Evolutionary conservation across 179 eudicot genomes (phyloP), one percentile per base, ranked within the genome.

Genomic region (Patellifolia procumbens): DNA sequence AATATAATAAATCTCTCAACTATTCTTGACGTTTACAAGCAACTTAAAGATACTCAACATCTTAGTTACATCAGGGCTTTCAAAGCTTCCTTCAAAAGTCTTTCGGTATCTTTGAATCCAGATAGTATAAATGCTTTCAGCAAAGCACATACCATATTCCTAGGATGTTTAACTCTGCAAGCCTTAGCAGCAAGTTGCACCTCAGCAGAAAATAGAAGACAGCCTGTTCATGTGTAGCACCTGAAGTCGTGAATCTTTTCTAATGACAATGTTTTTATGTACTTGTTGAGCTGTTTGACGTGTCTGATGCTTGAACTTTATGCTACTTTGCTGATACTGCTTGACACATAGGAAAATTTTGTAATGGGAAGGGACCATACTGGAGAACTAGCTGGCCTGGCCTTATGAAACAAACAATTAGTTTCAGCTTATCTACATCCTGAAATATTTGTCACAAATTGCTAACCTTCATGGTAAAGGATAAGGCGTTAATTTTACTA

Each of bases 251-350:
- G 8, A 11, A 34, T 10, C 11, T 58, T 28, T 74, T 22, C 7
- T 11, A 26, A 24, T 11, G 8, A 49, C 68, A 55, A 59, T 35
- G n/a, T n/a, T n/a, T n/a, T 15, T 53, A 11, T 16, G 22, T 73
- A 32, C 1, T 74, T 26, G 43, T 19, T 20, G 52, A 62, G 70
- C 45, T 63, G 12, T 73, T 73, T 22, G 73, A 60, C 29, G 22
- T 15, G 13, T 17, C 5, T 42, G 67, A 22, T 43, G 32, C 55
- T 31, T 29, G 43, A 35, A 26, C n/a, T 22, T 31, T 39, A 15
- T 78, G 65, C 9, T 15, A 28, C 34, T 72, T 43, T 64, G 34
- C 12, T 53, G 55, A 53, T 11, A 42, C 29, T 51, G 4, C 34
- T 62, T n/a, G n/a, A 20, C 17, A 13, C 39, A 32, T 55, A 35